Base-by-base conservation (phyloP, 495 filamentous ascomycete genomes). In the Annulohypoxylon bovei region DNA sequence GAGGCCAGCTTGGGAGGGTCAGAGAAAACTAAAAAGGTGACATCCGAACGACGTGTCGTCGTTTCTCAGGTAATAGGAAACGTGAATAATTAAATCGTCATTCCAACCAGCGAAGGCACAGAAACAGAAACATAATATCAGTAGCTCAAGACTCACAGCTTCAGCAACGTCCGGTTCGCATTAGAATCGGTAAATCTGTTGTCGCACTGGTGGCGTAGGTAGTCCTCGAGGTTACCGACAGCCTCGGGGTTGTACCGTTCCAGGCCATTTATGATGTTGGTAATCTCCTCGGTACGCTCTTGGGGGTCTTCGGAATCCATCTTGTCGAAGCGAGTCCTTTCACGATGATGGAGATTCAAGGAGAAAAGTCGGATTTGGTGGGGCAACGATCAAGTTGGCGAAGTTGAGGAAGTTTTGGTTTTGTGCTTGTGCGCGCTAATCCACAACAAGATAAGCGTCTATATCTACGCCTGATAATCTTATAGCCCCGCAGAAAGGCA, bases 231-330 rank as follows among this genome's bases (percentile, higher is more conserved):
- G 58, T 94, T 86, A 33, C 87, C 86, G 54, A 95, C 97, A 22
- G 95, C 97, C 81, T 99, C 95, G 42, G 96, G 96, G 81, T 99
- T 99, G 84, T 99, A 99, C 68, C 96, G 87, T 83, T 99, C 95
- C 66, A 99, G 91, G 62, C 96, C 93, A 83, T 91, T 91, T 72
- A 99, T 91, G 73, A 98, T 97, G 79, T 81, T 86, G 78, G 92
- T 92, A 80, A 99, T 96, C 78, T 94, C 87, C 71, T 93, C 92
- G 58, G 96, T 95, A 78, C 96, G 87, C 71, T 91, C 89, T 63
- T 79, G 74, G 71, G 82, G 82, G 76, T 85, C 83, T 80, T 85
- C 83, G 77, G 81, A 82, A 82, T 82, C 83, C 83, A 85, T 85
- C 75, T 71, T 84, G 81, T 71, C 61, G 33, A 46, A 54, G 35